These are phyloP conservation scores for Mucuna pruriens DNA, from an alignment of 306 rosid species.

Conservation along the genomic window DNA sequence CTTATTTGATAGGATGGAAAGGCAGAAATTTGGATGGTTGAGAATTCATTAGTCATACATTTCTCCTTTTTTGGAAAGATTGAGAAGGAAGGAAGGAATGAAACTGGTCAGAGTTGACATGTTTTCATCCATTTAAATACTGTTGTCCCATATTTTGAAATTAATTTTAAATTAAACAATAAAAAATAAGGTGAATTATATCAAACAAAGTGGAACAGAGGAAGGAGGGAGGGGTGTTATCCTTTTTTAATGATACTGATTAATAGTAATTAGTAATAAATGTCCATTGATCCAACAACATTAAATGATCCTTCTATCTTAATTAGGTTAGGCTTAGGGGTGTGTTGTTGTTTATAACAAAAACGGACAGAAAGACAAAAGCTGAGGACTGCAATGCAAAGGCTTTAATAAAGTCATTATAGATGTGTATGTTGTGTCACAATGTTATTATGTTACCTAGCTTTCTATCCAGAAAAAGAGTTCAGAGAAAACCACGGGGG, in stretches of 20 bases:
- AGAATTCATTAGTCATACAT: neutral
- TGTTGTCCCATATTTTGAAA: no score
- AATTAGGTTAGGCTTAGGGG: no score
- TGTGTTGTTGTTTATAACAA: neutral
- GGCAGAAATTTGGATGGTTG: neutral
- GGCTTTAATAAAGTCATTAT: constrained; percentile 55
- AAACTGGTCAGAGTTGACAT: neutral
- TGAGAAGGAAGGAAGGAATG: no score
- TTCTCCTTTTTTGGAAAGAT: neutral
- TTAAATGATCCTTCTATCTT: neutral
- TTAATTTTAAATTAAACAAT: no score
- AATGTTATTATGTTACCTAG: constrained; percentile 35
- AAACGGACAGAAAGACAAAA: constrained; percentile 3
- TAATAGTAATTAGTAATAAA: constrained; percentile 3
- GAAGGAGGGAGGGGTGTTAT: no score
- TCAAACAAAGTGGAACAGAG: no score
- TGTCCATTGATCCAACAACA: neutral
- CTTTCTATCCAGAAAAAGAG: constrained; percentile 35
- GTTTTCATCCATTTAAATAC: neutral
- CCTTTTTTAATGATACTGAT: neutral
- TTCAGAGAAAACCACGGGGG: constrained; percentile 35
- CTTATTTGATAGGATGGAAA: neutral
- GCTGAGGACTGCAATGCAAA: neutral
- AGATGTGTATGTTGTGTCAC: constrained; percentile 47
- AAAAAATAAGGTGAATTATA: no score